Evolutionary conservation across 495 filamentous ascomycete species (phyloP).

Genomic region (Xylaria venustula): DNA sequence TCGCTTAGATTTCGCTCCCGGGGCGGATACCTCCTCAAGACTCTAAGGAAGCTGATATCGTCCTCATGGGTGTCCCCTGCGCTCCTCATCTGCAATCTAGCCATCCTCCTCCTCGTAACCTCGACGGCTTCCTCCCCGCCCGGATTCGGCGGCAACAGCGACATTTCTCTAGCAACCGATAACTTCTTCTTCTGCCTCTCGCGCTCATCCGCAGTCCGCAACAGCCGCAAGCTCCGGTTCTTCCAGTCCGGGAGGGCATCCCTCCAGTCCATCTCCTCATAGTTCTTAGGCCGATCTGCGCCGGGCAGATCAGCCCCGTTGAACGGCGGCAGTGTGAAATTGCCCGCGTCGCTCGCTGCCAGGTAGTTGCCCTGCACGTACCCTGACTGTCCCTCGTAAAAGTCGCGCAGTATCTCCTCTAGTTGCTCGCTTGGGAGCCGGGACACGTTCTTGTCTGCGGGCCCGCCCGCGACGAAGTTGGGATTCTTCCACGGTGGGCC

Average conservation of each 20-base stretch:
- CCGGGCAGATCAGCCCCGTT: conserved; percentile 16
- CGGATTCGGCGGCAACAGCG: not conserved
- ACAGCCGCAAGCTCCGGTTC: conserved; percentile 13
- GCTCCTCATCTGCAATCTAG: not conserved
- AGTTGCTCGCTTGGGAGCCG: not conserved
- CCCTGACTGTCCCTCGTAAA: conserved; percentile 3
- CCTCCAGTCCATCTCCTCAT: conserved; percentile 12
- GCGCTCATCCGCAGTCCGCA: not conserved
- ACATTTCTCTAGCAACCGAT: not conserved
- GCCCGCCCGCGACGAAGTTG: conserved; percentile 18
- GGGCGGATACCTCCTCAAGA: not conserved
- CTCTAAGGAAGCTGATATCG: not conserved
- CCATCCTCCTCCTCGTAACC: not conserved
- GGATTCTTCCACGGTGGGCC: conserved; percentile 26
- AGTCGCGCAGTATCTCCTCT: conserved; percentile 14
- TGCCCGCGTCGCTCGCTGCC: not conserved
- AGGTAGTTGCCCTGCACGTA: conserved; percentile 12
- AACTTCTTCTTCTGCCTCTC: not conserved
- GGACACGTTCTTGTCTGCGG: not conserved
- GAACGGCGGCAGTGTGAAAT: conserved; percentile 18
- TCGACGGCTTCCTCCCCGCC: not conserved
- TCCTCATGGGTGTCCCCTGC: not conserved
- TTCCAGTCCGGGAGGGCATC: conserved; percentile 12
- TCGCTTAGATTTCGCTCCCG: not conserved
- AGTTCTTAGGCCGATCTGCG: conserved; percentile 2